A percentile compares a stretch with the other conserved stretches of the same genome.
phyloP scores from a whole-genome alignment of 345 rosid species.

The Eutrema yunnanense region DNA sequence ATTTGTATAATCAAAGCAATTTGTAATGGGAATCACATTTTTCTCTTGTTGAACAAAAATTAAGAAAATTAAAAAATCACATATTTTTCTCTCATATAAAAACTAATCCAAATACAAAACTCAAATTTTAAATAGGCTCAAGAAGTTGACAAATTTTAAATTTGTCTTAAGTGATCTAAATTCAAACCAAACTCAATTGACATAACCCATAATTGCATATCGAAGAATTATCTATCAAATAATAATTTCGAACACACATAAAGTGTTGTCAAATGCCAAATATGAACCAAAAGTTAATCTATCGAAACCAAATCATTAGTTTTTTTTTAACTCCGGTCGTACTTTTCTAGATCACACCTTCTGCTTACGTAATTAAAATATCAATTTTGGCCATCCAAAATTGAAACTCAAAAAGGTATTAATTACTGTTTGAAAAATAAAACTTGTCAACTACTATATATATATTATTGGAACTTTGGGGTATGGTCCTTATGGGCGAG shows the following conservation, averaged over 20 bases:
- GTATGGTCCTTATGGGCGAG: not conserved
- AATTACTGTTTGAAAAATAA: not conserved
- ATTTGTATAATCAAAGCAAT: not conserved
- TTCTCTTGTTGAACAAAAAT: too few relatives aligned
- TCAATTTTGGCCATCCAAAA: not conserved
- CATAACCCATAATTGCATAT: not conserved
- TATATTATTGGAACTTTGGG: too few relatives aligned
- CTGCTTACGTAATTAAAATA: not conserved
- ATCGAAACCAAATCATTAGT: slow-evolving; percentile 1
- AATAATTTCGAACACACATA: not conserved
- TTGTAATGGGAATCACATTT: not conserved
- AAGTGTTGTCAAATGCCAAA: not conserved
- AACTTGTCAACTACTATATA: not conserved
- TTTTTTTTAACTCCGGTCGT: not conserved
- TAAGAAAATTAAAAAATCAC: too few relatives aligned
- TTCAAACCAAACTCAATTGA: not conserved
- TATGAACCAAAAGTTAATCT: not conserved
- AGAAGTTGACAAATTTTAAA: not conserved
- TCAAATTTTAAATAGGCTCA: not conserved
- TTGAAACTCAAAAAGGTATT: not conserved
- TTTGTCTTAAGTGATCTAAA: not conserved
- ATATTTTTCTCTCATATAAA: not conserved
- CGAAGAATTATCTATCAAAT: not conserved
- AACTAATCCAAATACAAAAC: not conserved
- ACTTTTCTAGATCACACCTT: not conserved